phyloP scores from a whole-genome alignment of 331 rosid genomes.

The Quercus lobata region DNA sequence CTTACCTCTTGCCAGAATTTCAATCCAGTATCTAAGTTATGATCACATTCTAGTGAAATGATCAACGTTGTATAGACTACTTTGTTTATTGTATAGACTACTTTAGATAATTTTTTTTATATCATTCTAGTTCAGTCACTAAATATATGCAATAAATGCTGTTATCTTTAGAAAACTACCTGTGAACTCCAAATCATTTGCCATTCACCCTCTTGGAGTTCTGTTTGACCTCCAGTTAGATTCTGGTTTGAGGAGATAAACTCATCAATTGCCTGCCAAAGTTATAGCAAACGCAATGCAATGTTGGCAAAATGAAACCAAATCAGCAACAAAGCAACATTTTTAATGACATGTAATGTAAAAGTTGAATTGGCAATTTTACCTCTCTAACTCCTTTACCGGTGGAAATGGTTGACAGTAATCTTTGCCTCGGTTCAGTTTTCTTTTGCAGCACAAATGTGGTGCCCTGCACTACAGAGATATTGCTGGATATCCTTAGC shows the following conservation, averaged over 20 bases:
- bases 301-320: background rate
- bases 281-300: constrained; percentile 9
- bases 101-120: background rate
- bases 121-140: background rate
- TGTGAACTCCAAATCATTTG: constrained; percentile 93
- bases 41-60: too few relatives aligned
- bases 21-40: too few relatives aligned
- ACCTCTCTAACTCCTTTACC: constrained; percentile 60
- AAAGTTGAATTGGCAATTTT: background rate
- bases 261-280: constrained; percentile 71
- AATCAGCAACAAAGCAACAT: background rate
- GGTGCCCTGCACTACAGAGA: constrained; percentile 94
- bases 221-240: constrained; percentile 34
- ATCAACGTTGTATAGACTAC: too few relatives aligned
- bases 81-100: too few relatives aligned
- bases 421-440: constrained; percentile 69
- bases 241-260: constrained; percentile 42
- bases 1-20: too few relatives aligned
- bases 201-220: constrained; percentile 88
- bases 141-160: background rate
- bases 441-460: constrained; percentile 91
- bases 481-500: constrained; percentile 48
- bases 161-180: constrained; percentile 35
- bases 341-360: background rate
- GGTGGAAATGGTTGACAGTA: constrained; percentile 67